Base-by-base conservation (phyloP, 768 basidiomycete species). In the Lactarius trivialis region DNA sequence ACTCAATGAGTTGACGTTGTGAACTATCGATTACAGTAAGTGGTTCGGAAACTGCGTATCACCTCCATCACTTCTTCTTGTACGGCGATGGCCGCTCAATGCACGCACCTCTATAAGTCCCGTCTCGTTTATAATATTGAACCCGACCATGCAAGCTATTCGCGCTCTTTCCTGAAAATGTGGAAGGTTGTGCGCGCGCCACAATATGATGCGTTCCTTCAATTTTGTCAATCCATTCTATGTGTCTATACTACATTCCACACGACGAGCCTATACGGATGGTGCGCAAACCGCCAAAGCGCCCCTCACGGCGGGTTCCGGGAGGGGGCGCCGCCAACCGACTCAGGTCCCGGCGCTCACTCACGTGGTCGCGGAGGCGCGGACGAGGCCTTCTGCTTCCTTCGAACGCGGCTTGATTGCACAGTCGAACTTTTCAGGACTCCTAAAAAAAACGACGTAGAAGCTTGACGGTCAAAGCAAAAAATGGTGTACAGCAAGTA, bases 351-450 rank as follows among this genome's bases (percentile, higher is more conserved):
- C 9, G 21, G 2, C n/a, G n/a, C n/a, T 2, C 30, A 24, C n/a
- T 62, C 48, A 59, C 21, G 45, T 30, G 3, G 54, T 62, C n/a
- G 55, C 52, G 11, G 65, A 64, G 15, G 63, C 43, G 11, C 51
- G 63, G 12, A 66, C 34, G 41, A 67, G 64, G 11, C 48, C 56
- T n/a, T 61, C 64, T 9, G 64, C 66, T 14, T 67, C 64, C 64
- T 39, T 54, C 0, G 66, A 65, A 2, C 66, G 60, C 8, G 64
- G 64, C 39, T 65, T 67, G 30, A 67, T 32, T 4, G 21, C 30
- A 3, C 66, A 67, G 49, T 66, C 61, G 36, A 67, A 67, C 37
- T 61, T 58, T 48, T 67, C 66, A 2, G 66, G 66, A 15, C 28
- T 65, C 60, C 66, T 67, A 51, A n/a, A 8, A n/a, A 17, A 11